Evolutionary conservation across 306 rosid species (phyloP), one percentile per base, ranked within the genome.

Genomic region (Quercus variabilis): DNA sequence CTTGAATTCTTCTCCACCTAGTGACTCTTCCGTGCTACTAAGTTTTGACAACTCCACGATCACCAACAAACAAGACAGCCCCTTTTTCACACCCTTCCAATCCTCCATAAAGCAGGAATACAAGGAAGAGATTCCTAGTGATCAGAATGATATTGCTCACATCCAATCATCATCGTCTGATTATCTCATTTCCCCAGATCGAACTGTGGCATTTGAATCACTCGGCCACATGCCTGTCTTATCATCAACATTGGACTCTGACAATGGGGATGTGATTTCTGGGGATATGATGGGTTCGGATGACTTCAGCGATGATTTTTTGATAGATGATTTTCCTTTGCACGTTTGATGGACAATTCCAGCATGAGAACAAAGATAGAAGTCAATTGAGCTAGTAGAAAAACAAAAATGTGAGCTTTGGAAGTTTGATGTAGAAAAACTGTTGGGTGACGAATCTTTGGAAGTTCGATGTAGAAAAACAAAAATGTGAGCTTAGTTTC

Each of bases 171-270:
- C 77, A 17, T 74, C 83, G 10, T 81, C 86, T 3, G 75, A 80
- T 75, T 86, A 84, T 79, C 55, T 77, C 6, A 7, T 78, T 69
- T 35, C 91, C 2, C 59, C 85, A 10, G 86, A 76, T 30, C 85
- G 55, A 25, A 67, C 83, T 8, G 46, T 41, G 51, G n/a, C 26
- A 57, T 74, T 85, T 15, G 86, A 81, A 17, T 68, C 82, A 1
- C 51, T 76, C 14, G 52, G 1, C 46, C 69, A 49, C 74, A 6
- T n/a, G 11, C 23, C 57, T 3, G 20, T 2, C 21, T 38, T 86
- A 3, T 72, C 87, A 49, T 75, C 89, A 57, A 75, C 78, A 1
- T 74, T 79, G 2, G 83, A 74, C 11, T 82, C 82, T 0, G 80
- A 76, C 23, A 56, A 80, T 17, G 25, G 60, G 14, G 67, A 52